Conservation (phyloP, 495 filamentous ascomycete species). For the Neurospora intermedia region DNA sequence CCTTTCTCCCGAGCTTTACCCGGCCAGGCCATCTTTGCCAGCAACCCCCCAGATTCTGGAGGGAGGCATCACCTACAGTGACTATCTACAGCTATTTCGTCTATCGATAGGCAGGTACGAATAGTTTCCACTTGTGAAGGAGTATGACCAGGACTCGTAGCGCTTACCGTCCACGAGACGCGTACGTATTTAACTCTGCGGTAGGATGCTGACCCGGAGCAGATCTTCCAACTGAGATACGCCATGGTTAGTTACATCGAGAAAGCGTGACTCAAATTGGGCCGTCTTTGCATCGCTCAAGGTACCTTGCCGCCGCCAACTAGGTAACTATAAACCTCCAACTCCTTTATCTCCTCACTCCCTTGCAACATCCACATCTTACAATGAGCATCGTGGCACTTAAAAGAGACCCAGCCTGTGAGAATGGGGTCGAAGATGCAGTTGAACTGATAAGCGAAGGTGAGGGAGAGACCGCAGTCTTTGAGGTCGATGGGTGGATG, state of each 20-base stretch:
- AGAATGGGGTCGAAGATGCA: conserved; percentile 2
- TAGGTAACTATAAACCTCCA: background rate
- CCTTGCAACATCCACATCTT: too few relatives aligned
- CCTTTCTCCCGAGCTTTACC: background rate
- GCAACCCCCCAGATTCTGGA: background rate
- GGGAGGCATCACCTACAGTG: background rate
- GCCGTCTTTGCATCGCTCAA: background rate
- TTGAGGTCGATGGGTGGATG: background rate
- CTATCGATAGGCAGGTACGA: too few relatives aligned
- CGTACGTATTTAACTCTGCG: background rate
- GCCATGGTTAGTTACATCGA: background rate
- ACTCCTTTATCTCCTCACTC: too few relatives aligned
- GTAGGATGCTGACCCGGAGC: background rate
- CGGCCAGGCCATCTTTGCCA: background rate
- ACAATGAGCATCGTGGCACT: background rate
- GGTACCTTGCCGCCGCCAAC: background rate
- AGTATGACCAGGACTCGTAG: background rate
- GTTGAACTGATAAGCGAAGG: background rate
- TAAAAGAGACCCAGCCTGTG: conserved; percentile 1
- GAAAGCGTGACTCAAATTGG: background rate
- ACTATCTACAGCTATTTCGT: too few relatives aligned
- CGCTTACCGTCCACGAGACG: background rate
- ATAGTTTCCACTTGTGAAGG: too few relatives aligned
- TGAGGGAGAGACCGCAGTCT: background rate
- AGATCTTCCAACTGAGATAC: background rate